Evolutionary conservation across 176 grass and related monocot species (phyloP).

Genomic region (Miscanthus lutarioriparius): DNA sequence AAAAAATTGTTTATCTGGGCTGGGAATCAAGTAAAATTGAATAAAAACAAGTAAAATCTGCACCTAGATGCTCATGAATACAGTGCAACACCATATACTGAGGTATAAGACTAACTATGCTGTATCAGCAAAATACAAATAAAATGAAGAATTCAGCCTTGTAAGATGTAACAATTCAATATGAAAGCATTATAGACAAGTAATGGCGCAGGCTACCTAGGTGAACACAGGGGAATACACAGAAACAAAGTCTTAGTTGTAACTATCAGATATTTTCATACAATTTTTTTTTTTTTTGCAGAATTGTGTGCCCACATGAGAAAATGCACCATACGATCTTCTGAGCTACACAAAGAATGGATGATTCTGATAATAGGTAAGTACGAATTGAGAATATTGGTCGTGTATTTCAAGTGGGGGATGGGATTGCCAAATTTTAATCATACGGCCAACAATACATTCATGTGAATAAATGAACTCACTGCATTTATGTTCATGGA

Average conservation of each 20-base stretch:
- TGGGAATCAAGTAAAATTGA: not conserved
- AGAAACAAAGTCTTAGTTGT: not conserved
- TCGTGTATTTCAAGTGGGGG: not conserved
- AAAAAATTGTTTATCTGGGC: not conserved
- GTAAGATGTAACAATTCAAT: not conserved
- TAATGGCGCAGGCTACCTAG: not conserved
- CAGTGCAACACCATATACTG: not conserved
- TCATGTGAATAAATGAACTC: not conserved
- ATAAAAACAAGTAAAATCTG: not conserved
- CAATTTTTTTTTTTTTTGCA: not conserved
- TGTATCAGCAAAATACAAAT: not conserved
- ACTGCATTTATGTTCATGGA: not conserved
- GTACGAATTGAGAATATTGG: not conserved
- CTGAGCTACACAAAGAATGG: not conserved
- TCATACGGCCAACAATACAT: not conserved
- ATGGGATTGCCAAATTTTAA: not conserved
- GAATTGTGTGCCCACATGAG: not conserved
- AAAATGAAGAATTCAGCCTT: not conserved
- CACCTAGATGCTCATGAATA: not conserved
- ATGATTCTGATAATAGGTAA: not conserved
- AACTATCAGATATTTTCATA: not conserved
- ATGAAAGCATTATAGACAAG: not conserved
- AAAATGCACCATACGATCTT: not conserved
- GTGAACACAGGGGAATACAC: not conserved
- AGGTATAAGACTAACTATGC: not conserved